Percentiles rank a stretch among this genome's conserved stretches.
Evolutionary conservation across 2,329 filamentous ascomycete genomes (phyloP).

Genomic region (Diplocarpon mali): DNA sequence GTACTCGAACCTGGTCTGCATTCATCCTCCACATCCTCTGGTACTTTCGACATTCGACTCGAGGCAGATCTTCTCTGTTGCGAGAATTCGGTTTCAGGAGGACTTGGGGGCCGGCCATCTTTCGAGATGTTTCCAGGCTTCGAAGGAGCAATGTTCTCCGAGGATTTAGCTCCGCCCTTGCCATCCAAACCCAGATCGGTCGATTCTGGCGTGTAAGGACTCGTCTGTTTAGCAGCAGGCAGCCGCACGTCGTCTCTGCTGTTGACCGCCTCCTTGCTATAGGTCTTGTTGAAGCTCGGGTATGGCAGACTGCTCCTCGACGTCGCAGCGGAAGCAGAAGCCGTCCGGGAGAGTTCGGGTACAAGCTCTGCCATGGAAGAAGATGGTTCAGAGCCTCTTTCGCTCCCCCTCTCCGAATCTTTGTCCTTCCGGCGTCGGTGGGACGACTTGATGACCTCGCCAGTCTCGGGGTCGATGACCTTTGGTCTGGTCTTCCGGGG

Average conservation of each 20-base stretch:
- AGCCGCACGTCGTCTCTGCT: constrained; percentile 31
- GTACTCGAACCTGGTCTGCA: constrained; percentile 34
- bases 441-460: constrained; percentile 22
- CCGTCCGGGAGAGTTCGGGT: constrained; percentile 32
- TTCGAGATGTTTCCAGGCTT: constrained; percentile 33
- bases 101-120: constrained; percentile 46
- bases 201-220: constrained; percentile 55
- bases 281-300: constrained; percentile 76
- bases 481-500: constrained; percentile 25
- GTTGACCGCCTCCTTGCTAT: constrained; percentile 76
- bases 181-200: constrained; percentile 52
- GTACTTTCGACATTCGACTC: constrained; percentile 28
- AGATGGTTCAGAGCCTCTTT: constrained; percentile 19
- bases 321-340: constrained; percentile 24
- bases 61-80: constrained; percentile 29
- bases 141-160: constrained; percentile 30
- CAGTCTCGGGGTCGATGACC: constrained; percentile 24
- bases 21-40: constrained; percentile 30
- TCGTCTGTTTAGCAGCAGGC: constrained; percentile 15
- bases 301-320: constrained; percentile 47
- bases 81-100: constrained; percentile 51
- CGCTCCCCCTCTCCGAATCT: constrained; percentile 13
- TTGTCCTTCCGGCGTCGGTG: constrained; percentile 24
- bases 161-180: constrained; percentile 37
- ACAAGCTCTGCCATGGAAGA: constrained; percentile 37